Base-by-base conservation (phyloP, 805 yeast species). In the Priceomyces medius region DNA sequence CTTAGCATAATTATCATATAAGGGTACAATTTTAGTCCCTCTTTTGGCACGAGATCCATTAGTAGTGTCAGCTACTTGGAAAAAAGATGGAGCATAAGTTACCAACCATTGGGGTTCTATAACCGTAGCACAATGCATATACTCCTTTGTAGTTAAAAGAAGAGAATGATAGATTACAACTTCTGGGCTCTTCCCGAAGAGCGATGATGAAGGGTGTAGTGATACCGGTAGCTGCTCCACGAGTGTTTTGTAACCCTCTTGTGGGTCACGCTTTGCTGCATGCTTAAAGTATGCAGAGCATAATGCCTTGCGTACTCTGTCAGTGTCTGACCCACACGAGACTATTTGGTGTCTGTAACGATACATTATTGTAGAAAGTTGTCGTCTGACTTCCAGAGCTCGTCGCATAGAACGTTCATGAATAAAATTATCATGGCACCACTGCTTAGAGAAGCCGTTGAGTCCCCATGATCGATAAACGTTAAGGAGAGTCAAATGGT, bases 81-180 rank as follows among this genome's bases (percentile, higher is more conserved):
- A 91, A 61, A 83, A 88, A 33, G 77, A 80, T 3, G 90, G 88
- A 6, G 90, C 88, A 35, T 61, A 62, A 60, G 83, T 77, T 35
- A 79, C 64, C 23, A 91, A 66, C 96, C 96, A 87, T 47, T 72
- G 73, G 0, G 96, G 86, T 38, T 88, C 89, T 26, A 93, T 79
- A n/a, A 77, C 76, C 13, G 90, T 85, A 20, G 85, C 82, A 51
- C 88, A 88, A 42, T 93, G 85, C 96, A 91, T 88, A 56, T 86
- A 93, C 70, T 91, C 98, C 55, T 82, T 81, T 12, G 85, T 77
- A 0, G 99, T 91, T 49, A 88, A 71, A 21, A 89, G 77, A 40
- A 89, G 71, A 23, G 89, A 85, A 54, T 89, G 89, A 54, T 88
- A 90, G 7, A 91, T 61, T 34, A 89, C 84, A 63, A 87, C 88